Conservation (phyloP, 176 grass and related monocot genomes). For the Tillandsia leiboldiana region DNA sequence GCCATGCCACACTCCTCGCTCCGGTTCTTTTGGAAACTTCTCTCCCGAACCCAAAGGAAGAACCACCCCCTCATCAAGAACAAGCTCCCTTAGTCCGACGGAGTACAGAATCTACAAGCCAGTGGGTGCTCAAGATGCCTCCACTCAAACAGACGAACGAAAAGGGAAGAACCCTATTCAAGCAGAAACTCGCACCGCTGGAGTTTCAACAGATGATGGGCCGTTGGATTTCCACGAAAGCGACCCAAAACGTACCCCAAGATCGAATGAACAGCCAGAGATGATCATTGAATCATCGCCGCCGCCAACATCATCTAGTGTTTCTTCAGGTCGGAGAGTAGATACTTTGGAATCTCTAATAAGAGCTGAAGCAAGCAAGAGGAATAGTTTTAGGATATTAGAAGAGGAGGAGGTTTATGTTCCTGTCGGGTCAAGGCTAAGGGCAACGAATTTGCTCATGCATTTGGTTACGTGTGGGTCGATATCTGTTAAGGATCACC, state of each 20-base stretch:
- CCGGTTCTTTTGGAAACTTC: slow-evolving; percentile 2
- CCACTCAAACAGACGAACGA: slow-evolving; percentile 70
- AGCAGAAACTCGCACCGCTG: neutral
- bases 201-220: slow-evolving; percentile 30
- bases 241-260: neutral
- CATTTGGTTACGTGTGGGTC: slow-evolving; percentile 86
- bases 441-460: slow-evolving; percentile 78
- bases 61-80: slow-evolving; percentile 35
- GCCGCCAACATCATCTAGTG: slow-evolving; percentile 27
- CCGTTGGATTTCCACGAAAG: slow-evolving; percentile 30
- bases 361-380: slow-evolving; percentile 64
- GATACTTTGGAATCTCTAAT: slow-evolving; percentile 93
- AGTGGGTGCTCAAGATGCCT: slow-evolving; percentile 52
- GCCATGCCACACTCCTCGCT: slow-evolving; percentile 5
- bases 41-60: slow-evolving; percentile 3
- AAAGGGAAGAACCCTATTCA: slow-evolving; percentile 19
- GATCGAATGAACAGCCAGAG: slow-evolving; percentile 21
- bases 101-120: slow-evolving; percentile 65
- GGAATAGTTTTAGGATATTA: slow-evolving; percentile 46
- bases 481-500: slow-evolving; percentile 79
- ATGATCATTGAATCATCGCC: slow-evolving; percentile 38
- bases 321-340: slow-evolving; percentile 43
- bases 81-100: slow-evolving; percentile 37
- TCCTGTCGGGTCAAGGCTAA: slow-evolving; percentile 43
- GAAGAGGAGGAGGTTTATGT: slow-evolving; percentile 54